Evolutionary conservation across 352 stramenopile genomes (phyloP), one percentile per base, ranked within the genome.

Genomic region (Thraustochytrium striatum): DNA sequence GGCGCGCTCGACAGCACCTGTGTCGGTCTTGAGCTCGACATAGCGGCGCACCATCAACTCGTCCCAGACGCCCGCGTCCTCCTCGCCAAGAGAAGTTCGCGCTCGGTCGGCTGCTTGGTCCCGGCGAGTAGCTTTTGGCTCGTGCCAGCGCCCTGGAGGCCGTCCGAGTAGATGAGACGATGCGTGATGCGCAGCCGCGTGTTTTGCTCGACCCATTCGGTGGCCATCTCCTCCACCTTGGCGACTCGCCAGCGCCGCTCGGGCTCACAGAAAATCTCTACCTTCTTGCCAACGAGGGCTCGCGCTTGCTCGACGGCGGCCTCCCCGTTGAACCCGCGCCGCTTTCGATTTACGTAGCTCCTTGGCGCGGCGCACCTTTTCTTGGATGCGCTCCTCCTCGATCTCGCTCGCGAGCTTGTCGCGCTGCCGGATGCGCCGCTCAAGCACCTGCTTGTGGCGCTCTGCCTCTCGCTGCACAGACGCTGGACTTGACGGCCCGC

Each of bases 21-120:
- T 38, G 30, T 75, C 65, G 16, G 52, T 25, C 30, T 75, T 75
- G 43, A 75, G 65, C 65, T 75, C 65, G 3, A 75, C 32, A 32
- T 61, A 75, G 16, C 52, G 65, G 13, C 65, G 44, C 36, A 16
- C 16, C 2, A 75, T 39, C 2, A 75, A 28, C 25, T 75, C 65
- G 32, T 75, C 65, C 65, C 65, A 75, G 30, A 19, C 47, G 16
- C 47, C 47, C 47, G 16, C 47, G 16, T 16, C 16, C 47, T 55
- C 47, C 16, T 25, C 47, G n/a, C n/a, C n/a, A n/a, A n/a, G n/a
- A n/a, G n/a, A n/a, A n/a, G n/a, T n/a, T n/a, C n/a, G n/a, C n/a
- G n/a, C n/a, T n/a, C n/a, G n/a, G n/a, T n/a, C n/a, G n/a, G n/a
- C n/a, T n/a, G n/a, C n/a, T n/a, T n/a, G n/a, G n/a, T n/a, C n/a